Conservation (phyloP, 2,329 filamentous ascomycete species). For the Apiospora saccharicola region DNA sequence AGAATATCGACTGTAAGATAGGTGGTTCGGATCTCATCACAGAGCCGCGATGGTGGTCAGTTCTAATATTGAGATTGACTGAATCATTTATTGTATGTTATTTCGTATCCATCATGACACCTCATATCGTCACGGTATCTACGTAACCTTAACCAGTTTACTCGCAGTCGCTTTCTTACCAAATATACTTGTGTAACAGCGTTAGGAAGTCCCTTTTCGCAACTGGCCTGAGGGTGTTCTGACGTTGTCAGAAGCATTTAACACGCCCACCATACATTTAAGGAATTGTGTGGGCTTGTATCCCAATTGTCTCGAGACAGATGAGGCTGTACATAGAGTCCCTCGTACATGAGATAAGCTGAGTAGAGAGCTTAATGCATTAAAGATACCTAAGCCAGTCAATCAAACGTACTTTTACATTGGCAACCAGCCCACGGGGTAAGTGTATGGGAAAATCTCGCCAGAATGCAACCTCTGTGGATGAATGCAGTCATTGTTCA, state of each 20-base stretch:
- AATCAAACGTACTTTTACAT: neutral
- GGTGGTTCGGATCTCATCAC: neutral
- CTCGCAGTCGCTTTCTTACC: no score
- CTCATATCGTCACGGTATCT: neutral
- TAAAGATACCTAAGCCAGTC: slow-evolving; percentile 9
- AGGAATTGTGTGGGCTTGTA: neutral
- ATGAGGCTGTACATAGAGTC: neutral
- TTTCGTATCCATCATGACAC: neutral
- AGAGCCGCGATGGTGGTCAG: neutral
- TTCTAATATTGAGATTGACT: neutral
- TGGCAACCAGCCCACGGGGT: neutral
- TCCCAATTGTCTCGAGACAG: neutral
- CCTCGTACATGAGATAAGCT: neutral
- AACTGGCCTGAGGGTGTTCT: neutral
- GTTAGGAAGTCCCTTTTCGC: no score
- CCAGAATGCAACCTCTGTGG: neutral
- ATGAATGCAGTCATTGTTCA: neutral
- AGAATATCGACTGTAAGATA: neutral
- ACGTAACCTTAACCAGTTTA: neutral
- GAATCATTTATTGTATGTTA: neutral
- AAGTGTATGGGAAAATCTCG: neutral
- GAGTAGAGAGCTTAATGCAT: neutral
- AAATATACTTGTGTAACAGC: no score
- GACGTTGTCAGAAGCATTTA: neutral
- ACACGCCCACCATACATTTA: no score